Percentiles rank a stretch among this genome's conserved stretches.
These are phyloP conservation scores for Pisolithus tinctorius DNA, from an alignment of 768 basidiomycete species.

Conservation along the genomic window DNA sequence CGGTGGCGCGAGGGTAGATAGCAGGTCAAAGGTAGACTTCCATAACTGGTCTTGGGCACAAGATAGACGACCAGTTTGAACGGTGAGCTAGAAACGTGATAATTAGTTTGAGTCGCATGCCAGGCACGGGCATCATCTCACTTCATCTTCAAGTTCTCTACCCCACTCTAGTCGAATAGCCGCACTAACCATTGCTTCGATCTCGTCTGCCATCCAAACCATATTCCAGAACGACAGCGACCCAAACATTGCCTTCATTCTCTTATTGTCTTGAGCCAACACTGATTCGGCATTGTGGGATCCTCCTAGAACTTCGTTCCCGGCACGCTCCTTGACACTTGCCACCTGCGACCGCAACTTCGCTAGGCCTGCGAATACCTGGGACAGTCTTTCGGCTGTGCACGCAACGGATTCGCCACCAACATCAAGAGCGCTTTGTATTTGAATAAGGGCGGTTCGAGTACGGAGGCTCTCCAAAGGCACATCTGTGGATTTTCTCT, in stretches of 20 bases:
- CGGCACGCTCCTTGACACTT: slow-evolving; percentile 30
- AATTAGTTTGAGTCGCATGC: background rate
- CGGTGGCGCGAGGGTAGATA: slow-evolving; percentile 32
- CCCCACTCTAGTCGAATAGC: slow-evolving; percentile 33
- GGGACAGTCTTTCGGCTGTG: slow-evolving; percentile 29
- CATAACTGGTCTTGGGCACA: slow-evolving; percentile 39
- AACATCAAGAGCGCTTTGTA: slow-evolving; percentile 35
- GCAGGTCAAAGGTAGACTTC: slow-evolving; percentile 33
- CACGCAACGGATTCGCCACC: slow-evolving; percentile 26
- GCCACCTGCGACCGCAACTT: slow-evolving; percentile 34
- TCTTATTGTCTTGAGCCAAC: slow-evolving; percentile 21
- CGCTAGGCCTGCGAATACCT: slow-evolving; percentile 28
- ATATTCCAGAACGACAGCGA: slow-evolving; percentile 33
- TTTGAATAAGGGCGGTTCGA: slow-evolving; percentile 32
- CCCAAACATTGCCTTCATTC: slow-evolving; percentile 26
- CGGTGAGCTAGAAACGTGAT: slow-evolving; percentile 42
- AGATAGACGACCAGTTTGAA: slow-evolving; percentile 56
- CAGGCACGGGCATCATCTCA: slow-evolving; percentile 12
- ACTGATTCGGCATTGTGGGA: slow-evolving; percentile 21
- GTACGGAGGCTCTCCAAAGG: slow-evolving; percentile 24
- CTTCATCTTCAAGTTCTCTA: slow-evolving; percentile 45
- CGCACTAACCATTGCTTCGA: slow-evolving; percentile 27
- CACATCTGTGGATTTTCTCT: slow-evolving; percentile 1
- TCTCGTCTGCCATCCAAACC: slow-evolving; percentile 36
- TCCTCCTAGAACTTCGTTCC: slow-evolving; percentile 34